Base-by-base conservation (phyloP, 306 rosid genomes). In the Cicer cuneatum region DNA sequence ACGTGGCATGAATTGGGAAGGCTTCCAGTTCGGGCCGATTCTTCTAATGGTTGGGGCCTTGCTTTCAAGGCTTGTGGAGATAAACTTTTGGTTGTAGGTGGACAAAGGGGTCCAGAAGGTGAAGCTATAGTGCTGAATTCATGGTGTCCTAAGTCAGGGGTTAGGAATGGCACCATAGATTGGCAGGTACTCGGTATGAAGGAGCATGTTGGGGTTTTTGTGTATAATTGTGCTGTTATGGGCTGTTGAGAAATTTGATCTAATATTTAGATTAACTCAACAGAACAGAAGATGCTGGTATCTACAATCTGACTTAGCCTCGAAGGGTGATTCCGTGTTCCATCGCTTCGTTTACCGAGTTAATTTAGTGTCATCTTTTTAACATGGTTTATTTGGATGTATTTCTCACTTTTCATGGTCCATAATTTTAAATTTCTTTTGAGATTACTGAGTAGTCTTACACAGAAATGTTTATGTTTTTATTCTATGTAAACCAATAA, bases 41-140 rank as follows among this genome's bases (percentile, higher is more conserved):
- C 86, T 48, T 86, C 96, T 39, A 90, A 90, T 62, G 97, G 97
- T 54, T 94, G 98, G 98, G 97, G 97, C 48, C 80, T 93, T 49
- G 98, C 94, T 83, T 93, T 93, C 89, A 93, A 93, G 93, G 97
- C 98, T 42, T 93, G 93, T 76, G 98, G 96, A 69, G 87, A 88
- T 65, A 67, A 86, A 43, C 89, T 93, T 79, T 83, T 93, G 80
- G 92, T 93, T 53, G 97, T 91, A 66, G 98, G 96, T 24, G 98
- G 98, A 67, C 98, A 91, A 78, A 87, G 89, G 78, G 97, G 94
- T 19, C 96, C 94, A 0, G 97, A 93, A 80, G 97, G 96, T 37
- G 97, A 91, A 82, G 87, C 89, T 19, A 80, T 93, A 33, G 94
- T 93, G 73, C 81, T 91, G 19, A 88, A 87, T 46, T 83, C 97